Evolutionary conservation across 2,329 filamentous ascomycete genomes (phyloP).

Genomic region (Fusarium foetens): DNA sequence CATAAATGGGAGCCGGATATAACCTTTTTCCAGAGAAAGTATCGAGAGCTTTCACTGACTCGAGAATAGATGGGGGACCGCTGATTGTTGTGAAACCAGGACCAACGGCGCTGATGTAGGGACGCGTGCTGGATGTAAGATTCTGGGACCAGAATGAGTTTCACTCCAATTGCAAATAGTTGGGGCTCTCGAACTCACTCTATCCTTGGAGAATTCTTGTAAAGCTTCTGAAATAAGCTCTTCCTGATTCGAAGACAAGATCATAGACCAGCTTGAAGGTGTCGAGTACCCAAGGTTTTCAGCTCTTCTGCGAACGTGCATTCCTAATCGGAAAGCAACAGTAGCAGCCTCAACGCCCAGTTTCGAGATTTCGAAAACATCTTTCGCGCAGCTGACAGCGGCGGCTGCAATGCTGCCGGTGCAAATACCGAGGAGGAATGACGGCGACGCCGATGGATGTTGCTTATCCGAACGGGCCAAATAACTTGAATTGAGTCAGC

Average conservation of each 20-base stretch:
- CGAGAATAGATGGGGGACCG: neutral
- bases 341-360: neutral
- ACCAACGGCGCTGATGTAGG: neutral
- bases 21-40: neutral
- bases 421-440: neutral
- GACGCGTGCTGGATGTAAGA: neutral
- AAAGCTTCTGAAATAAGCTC: neutral
- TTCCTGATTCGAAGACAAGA: neutral
- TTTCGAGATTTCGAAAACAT: neutral
- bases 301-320: neutral
- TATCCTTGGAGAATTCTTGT: neutral
- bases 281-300: neutral
- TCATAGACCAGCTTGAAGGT: neutral
- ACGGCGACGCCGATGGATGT: neutral
- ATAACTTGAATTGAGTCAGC: neutral
- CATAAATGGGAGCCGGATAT: neutral
- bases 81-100: neutral
- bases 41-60: neutral
- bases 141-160: neutral
- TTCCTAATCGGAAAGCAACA: neutral
- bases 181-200: accelerated
- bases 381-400: accelerated
- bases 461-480: neutral
- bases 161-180: accelerated
- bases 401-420: neutral